phyloP scores from a whole-genome alignment of 257 asterid species.

The Ocimum tenuiflorum region DNA sequence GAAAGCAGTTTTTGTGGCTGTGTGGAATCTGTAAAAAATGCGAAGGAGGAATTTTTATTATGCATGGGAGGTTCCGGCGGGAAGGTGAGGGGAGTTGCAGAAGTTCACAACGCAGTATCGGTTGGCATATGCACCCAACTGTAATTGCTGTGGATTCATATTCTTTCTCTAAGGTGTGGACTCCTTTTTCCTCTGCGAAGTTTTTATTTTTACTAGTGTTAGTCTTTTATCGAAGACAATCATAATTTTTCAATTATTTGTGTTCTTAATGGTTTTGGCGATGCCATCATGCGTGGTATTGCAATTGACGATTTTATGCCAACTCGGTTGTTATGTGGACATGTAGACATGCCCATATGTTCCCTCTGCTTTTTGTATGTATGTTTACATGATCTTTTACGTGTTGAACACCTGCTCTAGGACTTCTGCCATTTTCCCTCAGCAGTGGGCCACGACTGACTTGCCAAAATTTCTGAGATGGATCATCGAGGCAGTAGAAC shows the following conservation, averaged over 20 bases:
- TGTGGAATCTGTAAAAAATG: slow-evolving; percentile 32
- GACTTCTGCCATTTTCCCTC: background rate
- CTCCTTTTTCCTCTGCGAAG: background rate
- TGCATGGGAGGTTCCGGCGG: slow-evolving; percentile 48
- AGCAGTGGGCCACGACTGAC: background rate
- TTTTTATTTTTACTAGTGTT: background rate
- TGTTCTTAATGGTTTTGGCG: background rate
- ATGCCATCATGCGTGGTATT: background rate
- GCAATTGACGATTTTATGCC: background rate
- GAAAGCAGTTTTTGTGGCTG: slow-evolving; percentile 15
- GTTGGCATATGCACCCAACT: slow-evolving; percentile 44
- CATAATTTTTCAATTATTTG: background rate
- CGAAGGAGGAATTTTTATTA: slow-evolving; percentile 31
- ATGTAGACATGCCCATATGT: background rate
- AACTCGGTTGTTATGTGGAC: background rate
- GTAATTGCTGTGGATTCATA: slow-evolving; percentile 24
- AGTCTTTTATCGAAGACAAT: background rate
- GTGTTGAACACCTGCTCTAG: background rate
- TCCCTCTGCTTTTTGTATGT: background rate
- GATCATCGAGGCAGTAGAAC: background rate
- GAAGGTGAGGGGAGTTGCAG: slow-evolving; percentile 32
- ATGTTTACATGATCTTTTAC: background rate
- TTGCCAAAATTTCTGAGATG: background rate
- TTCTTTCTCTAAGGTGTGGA: slow-evolving; percentile 22
- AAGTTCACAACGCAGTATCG: slow-evolving; percentile 20